Base-by-base conservation (phyloP, 2,329 filamentous ascomycete genomes). In the Boeremia exigua region DNA sequence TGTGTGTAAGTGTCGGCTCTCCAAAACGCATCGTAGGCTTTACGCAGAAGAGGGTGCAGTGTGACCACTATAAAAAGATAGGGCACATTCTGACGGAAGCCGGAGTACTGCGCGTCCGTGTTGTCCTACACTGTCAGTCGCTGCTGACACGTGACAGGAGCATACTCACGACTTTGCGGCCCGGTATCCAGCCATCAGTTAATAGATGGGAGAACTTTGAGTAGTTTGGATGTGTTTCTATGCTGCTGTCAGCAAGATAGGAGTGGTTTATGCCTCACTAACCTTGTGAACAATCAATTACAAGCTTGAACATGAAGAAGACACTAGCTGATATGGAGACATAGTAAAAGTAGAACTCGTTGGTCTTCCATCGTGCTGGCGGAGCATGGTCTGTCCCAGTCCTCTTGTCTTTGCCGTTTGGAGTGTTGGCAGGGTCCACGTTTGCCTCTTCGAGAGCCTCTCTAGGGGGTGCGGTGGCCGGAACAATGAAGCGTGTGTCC, bases 231-330 rank as follows among this genome's bases (percentile, higher is more conserved):
- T 97, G 89, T 32, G 87, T 88, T 56, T 88, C 92, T 96, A 28
- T 2, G 6, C 10, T 29, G 17, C 17, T 43, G 17, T 69, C 14
- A 68, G 42, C 17, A 10, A 17, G 42, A 8, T 39, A 11, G 14
- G 15, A 4, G 17, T 7, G 27, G 11, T 27, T 6, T 23, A n/a
- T 29, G 17, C 46, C 12, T 30, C n/a, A 60, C 66, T 25, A 82
- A 93, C 93, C 84, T 77, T 88, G 85, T 23, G 95, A 99, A 40
- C 96, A 92, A 77, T 91, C 86, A 64, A 92, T 90, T 9, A 89
- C 88, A n/a, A 88, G 82, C 81, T 92, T 96, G 77, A 96, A 92
- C 93, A 99, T 99, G 68, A 87, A 84, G 8, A 92, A 91, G 25
- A 98, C 82, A 51, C 81, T 82, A 6, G 85, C 71, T 28, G 82